phyloP scores from a whole-genome alignment of 1,139 yeast genomes.

The Scheffersomyces segobiensis region DNA sequence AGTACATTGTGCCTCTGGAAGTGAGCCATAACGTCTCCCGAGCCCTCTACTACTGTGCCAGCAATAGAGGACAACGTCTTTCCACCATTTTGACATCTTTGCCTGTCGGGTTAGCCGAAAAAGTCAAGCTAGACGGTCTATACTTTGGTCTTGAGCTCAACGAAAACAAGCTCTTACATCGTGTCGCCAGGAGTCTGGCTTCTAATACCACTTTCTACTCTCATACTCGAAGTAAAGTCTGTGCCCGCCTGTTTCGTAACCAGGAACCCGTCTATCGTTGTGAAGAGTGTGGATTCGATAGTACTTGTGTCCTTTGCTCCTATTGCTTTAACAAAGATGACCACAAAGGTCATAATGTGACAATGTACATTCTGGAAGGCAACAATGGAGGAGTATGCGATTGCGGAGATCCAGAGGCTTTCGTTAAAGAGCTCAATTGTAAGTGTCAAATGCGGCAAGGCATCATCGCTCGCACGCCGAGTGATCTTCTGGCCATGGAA shows the following conservation, averaged over 20 bases:
- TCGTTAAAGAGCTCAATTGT: constrained; percentile 61
- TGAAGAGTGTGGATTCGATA: constrained; percentile 65
- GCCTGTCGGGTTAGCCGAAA: not conserved
- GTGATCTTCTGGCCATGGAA: constrained; percentile 5
- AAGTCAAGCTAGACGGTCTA: not conserved
- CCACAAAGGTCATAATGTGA: constrained; percentile 64
- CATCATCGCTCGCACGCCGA: constrained; percentile 1
- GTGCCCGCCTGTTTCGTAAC: constrained; percentile 58
- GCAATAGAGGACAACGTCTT: constrained; percentile 32
- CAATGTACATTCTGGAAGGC: constrained; percentile 50
- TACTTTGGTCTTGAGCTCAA: not conserved
- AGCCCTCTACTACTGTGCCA: constrained; percentile 32
- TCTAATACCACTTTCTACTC: constrained; percentile 7
- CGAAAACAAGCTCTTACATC: not conserved
- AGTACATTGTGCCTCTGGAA: constrained; percentile 12
- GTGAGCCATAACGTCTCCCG: constrained; percentile 22
- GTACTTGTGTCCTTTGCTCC: constrained; percentile 72
- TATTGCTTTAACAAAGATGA: constrained; percentile 69
- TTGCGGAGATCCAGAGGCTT: constrained; percentile 89
- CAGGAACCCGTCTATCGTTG: constrained; percentile 73
- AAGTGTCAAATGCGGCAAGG: constrained; percentile 20
- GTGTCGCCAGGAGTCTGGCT: not conserved
- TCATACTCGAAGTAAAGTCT: constrained; percentile 52
- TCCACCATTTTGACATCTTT: constrained; percentile 25
- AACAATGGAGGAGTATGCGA: constrained; percentile 72